Base-by-base conservation (phyloP, 345 rosid species). In the Angophora floribunda region DNA sequence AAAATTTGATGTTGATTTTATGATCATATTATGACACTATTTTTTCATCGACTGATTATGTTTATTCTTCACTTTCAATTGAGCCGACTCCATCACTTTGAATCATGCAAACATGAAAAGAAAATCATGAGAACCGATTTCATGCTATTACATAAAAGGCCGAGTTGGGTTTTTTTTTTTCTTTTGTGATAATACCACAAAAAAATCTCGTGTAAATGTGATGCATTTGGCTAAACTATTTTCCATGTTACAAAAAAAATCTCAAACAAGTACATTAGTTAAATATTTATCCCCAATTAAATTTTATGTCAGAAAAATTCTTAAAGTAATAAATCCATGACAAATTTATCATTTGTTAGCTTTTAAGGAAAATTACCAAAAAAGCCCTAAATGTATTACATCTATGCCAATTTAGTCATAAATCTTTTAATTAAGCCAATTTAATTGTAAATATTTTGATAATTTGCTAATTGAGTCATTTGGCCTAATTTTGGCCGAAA, bases 321-420 rank as follows among this genome's bases (percentile, higher is more conserved):
- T 6, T 30, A 30, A 30, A 32, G 6, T 7, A 6, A 0, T 7
- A 7, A 2, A 0, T 0, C 7, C 11, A 15, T 30, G 3, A 65
- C 10, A 4, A n/a, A 65, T 65, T 8, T 65, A n/a, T 21, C 9
- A n/a, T 65, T n/a, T 0, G 0, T 65, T 65, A 30, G 21, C 21
- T 65, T 65, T 7, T 3, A 5, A 55, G 61, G 52, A 55, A 8
- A 22, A 22, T 55, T 52, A 19, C 12, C 1, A 0, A 22, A 55
- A 55, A 55, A 36, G 41, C 41, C 4, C 4, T 36, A 36, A 36
- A 36, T 36, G 41, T 36, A 36, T 36, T 36, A 36, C 4, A 36
- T 36, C 4, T 36, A 36, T 1, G 0, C 7, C 0, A 21, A 0
- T 21, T 21, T 0, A 55, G 0, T 55, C 2, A 55, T 55, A 55